Evolutionary conservation across 257 asterid genomes (phyloP).

Genomic region (Henckelia pumila): DNA sequence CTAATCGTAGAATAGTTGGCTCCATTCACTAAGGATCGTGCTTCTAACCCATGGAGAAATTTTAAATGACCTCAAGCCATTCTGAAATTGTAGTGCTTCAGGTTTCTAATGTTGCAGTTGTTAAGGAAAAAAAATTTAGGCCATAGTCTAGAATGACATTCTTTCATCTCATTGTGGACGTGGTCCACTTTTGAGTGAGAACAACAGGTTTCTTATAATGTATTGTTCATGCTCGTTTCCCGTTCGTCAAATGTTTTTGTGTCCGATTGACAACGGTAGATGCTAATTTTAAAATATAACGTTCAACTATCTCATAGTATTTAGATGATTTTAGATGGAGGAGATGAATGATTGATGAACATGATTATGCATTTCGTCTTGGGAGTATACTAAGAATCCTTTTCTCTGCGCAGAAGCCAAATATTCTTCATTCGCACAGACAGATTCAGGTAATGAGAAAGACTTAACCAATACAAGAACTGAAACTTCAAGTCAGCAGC

Average conservation of each 20-base stretch:
- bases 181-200: neutral
- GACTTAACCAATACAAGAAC: slow-evolving; percentile 33
- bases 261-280: neutral
- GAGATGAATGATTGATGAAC: neutral
- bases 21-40: neutral
- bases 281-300: neutral
- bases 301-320: neutral
- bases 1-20: neutral
- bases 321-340: neutral
- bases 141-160: neutral
- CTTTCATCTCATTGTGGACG: neutral
- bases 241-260: neutral
- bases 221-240: neutral
- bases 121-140: neutral
- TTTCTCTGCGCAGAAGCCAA: slow-evolving; percentile 49
- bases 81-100: neutral
- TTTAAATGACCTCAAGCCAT: neutral
- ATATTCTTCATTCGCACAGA: slow-evolving; percentile 57
- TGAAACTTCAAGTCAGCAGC: slow-evolving; percentile 43
- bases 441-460: slow-evolving; percentile 40
- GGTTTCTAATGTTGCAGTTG: neutral
- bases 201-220: neutral
- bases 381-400: slow-evolving; percentile 25
- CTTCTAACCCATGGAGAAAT: neutral
- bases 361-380: slow-evolving; percentile 3